phyloP scores from a whole-genome alignment of 2,329 filamentous ascomycete species.

The Fusarium coffeatum region DNA sequence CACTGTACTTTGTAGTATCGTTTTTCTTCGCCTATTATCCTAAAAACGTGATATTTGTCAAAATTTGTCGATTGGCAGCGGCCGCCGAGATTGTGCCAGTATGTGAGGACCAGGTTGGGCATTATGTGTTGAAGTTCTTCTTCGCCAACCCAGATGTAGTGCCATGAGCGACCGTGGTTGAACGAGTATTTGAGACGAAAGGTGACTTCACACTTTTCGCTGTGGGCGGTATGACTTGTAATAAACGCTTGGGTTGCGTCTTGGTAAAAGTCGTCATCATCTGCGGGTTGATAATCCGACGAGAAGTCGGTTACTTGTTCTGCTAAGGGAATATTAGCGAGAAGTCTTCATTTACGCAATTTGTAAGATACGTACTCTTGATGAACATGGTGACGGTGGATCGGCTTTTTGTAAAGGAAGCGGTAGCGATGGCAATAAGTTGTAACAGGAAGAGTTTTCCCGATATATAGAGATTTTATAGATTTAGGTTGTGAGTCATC shows the following conservation, averaged over 20 bases:
- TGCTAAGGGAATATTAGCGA: not conserved
- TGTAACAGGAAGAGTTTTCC: not conserved
- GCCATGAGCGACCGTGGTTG: not conserved
- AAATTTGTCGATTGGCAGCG: not conserved
- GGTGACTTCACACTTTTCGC: not conserved
- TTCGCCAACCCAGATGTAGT: constrained; percentile 1
- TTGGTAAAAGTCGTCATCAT: constrained; percentile 15
- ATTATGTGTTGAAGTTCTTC: constrained; percentile 2
- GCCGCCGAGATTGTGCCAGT: constrained; percentile 14
- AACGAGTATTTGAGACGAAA: constrained; percentile 13
- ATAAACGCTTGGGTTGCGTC: constrained; percentile 5
- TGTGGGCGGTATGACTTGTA: constrained; percentile 1
- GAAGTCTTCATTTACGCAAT: not conserved
- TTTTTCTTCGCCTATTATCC: constrained; percentile 5
- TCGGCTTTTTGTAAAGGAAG: not conserved
- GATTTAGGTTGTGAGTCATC: not conserved
- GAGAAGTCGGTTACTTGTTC: not conserved
- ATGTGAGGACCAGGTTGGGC: constrained; percentile 1
- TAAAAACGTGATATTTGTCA: constrained; percentile 6
- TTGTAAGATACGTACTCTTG: not conserved
- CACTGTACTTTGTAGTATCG: constrained; percentile 12
- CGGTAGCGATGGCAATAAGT: not conserved
- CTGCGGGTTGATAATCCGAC: not conserved
- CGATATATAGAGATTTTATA: not conserved
- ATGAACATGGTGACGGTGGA: not conserved